phyloP scores from a whole-genome alignment of 2,329 filamentous ascomycete species.

The Talaromyces sp. region DNA sequence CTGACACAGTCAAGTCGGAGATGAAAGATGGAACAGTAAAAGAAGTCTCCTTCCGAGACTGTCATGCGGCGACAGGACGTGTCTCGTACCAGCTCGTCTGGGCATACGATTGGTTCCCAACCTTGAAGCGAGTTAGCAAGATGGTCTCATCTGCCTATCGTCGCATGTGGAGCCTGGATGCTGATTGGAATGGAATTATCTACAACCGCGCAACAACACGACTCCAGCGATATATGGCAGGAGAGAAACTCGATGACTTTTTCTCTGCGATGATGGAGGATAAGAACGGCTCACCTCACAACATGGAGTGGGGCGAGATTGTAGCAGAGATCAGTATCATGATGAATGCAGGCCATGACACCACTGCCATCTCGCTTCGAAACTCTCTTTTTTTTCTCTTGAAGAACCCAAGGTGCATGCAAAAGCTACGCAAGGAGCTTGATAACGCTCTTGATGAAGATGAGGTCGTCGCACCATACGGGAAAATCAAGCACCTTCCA shows the following conservation, averaged over 20 bases:
- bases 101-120: constrained; percentile 26
- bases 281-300: constrained; percentile 43
- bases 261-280: constrained; percentile 57
- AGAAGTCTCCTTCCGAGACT: constrained; percentile 23
- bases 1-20: constrained; percentile 31
- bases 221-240: constrained; percentile 31
- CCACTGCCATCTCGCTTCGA: constrained; percentile 54
- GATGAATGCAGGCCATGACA: constrained; percentile 53
- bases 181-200: constrained; percentile 25
- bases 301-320: constrained; percentile 60
- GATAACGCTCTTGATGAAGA: constrained; percentile 39
- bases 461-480: constrained; percentile 49
- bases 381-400: constrained; percentile 56
- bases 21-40: constrained; percentile 23
- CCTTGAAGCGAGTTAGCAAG: constrained; percentile 18
- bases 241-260: constrained; percentile 60
- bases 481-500: constrained; percentile 41
- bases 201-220: constrained; percentile 23
- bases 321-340: constrained; percentile 52
- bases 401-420: constrained; percentile 45
- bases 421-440: constrained; percentile 45
- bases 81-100: constrained; percentile 25
- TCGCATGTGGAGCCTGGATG: constrained; percentile 18
- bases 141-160: constrained; percentile 22
- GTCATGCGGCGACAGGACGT: constrained; percentile 13